phyloP scores from a whole-genome alignment of 257 asterid genomes.

The Marsdenia floribunda region DNA sequence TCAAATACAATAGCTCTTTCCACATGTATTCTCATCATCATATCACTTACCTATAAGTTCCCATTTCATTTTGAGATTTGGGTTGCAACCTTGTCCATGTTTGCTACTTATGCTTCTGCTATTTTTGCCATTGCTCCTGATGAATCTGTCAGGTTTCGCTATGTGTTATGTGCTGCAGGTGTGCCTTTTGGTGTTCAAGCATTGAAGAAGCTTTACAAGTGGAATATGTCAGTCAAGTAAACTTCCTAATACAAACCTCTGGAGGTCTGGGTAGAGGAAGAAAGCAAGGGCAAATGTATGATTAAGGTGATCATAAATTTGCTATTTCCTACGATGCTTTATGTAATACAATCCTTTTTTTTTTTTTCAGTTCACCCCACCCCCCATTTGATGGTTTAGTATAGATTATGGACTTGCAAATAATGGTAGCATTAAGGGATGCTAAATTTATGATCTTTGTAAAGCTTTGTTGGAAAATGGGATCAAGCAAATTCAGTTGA shows the following conservation, averaged over 20 bases:
- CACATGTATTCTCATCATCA: constrained; percentile 20
- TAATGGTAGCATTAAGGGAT: neutral
- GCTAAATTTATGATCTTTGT: neutral
- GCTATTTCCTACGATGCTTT: too few relatives aligned
- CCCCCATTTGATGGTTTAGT: too few relatives aligned
- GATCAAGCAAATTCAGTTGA: too few relatives aligned
- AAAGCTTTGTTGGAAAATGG: neutral
- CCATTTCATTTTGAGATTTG: constrained; percentile 34
- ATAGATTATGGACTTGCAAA: neutral
- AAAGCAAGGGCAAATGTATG: neutral
- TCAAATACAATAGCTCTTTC: constrained; percentile 30
- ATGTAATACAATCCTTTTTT: neutral
- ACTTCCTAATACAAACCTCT: neutral
- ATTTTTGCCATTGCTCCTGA: constrained; percentile 28
- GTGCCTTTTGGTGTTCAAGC: constrained; percentile 25
- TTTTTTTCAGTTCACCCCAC: too few relatives aligned
- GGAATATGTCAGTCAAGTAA: neutral
- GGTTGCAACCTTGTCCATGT: constrained; percentile 28
- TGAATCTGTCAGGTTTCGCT: constrained; percentile 21
- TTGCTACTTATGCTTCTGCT: constrained; percentile 28
- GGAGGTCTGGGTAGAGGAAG: neutral
- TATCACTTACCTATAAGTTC: constrained; percentile 24
- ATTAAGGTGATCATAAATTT: neutral
- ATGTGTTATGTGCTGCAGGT: constrained; percentile 20
- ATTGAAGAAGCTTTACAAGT: constrained; percentile 14